phyloP scores from a whole-genome alignment of 495 filamentous ascomycete species.

The Penicillium malachiteum region DNA sequence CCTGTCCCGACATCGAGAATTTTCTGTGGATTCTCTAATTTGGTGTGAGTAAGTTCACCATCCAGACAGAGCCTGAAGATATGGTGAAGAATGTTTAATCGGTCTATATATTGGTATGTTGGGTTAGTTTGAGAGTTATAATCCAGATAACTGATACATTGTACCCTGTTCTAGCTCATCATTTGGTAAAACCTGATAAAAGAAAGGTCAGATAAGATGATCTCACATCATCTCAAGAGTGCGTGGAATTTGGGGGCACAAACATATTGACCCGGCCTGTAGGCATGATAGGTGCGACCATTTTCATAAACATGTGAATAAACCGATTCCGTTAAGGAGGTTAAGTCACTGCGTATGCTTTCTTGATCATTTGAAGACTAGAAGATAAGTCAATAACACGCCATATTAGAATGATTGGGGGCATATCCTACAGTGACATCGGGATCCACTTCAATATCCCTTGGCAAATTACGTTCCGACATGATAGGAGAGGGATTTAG shows the following conservation, averaged over 20 bases:
- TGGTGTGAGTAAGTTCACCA: slow-evolving; percentile 14
- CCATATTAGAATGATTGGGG: background rate
- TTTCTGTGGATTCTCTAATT: slow-evolving; percentile 34
- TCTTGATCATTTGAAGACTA: slow-evolving; percentile 15
- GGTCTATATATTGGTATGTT: background rate
- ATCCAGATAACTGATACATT: background rate
- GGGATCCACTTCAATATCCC: slow-evolving; percentile 14
- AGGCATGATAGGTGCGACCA: slow-evolving; percentile 29
- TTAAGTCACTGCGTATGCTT: slow-evolving; percentile 18
- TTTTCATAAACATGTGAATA: slow-evolving; percentile 29
- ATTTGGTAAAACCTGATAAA: slow-evolving; percentile 20
- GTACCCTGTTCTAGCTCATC: slow-evolving; percentile 27
- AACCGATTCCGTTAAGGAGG: slow-evolving; percentile 22
- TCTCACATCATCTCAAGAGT: background rate
- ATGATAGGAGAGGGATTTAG: background rate
- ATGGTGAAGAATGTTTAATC: slow-evolving; percentile 22
- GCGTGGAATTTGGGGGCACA: background rate
- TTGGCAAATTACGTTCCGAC: background rate
- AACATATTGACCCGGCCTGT: slow-evolving; percentile 20
- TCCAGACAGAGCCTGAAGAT: slow-evolving; percentile 16
- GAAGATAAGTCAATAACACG: background rate
- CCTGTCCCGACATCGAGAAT: slow-evolving; percentile 48
- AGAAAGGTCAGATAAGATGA: background rate
- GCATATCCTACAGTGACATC: slow-evolving; percentile 13
- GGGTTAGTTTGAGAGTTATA: background rate